A percentile compares a stretch with the other conserved stretches of the same genome.
Evolutionary conservation across 441 rosid species (phyloP).

Genomic region (Corymbia citriodora): DNA sequence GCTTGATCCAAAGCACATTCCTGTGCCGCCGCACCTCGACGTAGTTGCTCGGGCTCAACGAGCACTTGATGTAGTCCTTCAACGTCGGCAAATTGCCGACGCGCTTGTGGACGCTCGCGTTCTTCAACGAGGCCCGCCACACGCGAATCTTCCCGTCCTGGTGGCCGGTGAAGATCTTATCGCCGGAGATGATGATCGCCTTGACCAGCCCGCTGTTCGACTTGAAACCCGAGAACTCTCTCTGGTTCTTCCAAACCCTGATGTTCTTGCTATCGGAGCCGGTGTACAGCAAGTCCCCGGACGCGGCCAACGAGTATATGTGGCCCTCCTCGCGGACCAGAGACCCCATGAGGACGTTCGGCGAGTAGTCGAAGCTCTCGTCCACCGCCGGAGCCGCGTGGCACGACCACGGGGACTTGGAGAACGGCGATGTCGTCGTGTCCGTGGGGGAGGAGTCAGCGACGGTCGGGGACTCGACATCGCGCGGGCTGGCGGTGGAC

Average conservation of each 20-base stretch:
- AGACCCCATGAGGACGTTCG: slow-evolving; percentile 60
- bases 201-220: slow-evolving; percentile 77
- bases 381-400: slow-evolving; percentile 2
- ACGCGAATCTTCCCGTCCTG: slow-evolving; percentile 89
- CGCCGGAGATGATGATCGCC: slow-evolving; percentile 59
- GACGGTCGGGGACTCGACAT: slow-evolving; percentile 20
- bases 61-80: slow-evolving; percentile 46
- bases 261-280: slow-evolving; percentile 91
- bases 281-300: slow-evolving; percentile 62
- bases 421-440: slow-evolving; percentile 31
- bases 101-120: slow-evolving; percentile 37
- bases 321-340: slow-evolving; percentile 87
- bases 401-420: slow-evolving; percentile 59
- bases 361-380: slow-evolving; percentile 8
- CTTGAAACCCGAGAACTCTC: slow-evolving; percentile 71
- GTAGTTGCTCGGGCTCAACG: slow-evolving; percentile 58
- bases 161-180: slow-evolving; percentile 69
- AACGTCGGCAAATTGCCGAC: slow-evolving; percentile 58
- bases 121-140: slow-evolving; percentile 59
- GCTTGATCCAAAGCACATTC: slow-evolving; percentile 46
- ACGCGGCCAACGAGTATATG: slow-evolving; percentile 69
- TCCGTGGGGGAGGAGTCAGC: slow-evolving; percentile 16
- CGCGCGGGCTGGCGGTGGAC: not conserved
- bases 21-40: slow-evolving; percentile 39
- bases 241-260: slow-evolving; percentile 77